phyloP scores from a whole-genome alignment of 2,329 filamentous ascomycete genomes.

The Botrytis medusae region DNA sequence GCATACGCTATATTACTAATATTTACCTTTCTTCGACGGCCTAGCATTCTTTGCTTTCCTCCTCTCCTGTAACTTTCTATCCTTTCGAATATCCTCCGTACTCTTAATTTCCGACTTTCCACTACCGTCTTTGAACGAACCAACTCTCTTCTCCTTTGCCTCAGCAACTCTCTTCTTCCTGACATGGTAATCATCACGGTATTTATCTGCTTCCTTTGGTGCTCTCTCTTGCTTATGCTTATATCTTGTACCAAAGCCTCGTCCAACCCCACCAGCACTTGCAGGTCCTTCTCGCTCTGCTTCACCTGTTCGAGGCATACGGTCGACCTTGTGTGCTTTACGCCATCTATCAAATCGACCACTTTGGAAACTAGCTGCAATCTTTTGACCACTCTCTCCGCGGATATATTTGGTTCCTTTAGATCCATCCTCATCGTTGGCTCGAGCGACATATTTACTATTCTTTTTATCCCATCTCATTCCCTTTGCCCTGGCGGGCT shows the following conservation, averaged over 20 bases:
- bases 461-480: slow-evolving; percentile 97
- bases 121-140: slow-evolving; percentile 69
- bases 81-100: slow-evolving; percentile 81
- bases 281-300: slow-evolving; percentile 55
- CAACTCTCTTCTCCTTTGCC: slow-evolving; percentile 80
- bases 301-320: slow-evolving; percentile 81
- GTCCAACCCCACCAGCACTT: slow-evolving; percentile 38
- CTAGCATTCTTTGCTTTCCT: slow-evolving; percentile 85
- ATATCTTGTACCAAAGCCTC: slow-evolving; percentile 58
- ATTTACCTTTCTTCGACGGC: slow-evolving; percentile 59
- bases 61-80: slow-evolving; percentile 73
- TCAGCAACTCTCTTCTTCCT: slow-evolving; percentile 88
- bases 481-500: slow-evolving; percentile 66
- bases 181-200: slow-evolving; percentile 83
- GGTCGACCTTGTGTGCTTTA: slow-evolving; percentile 76
- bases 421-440: slow-evolving; percentile 93
- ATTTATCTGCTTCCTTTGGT: slow-evolving; percentile 92
- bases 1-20: slow-evolving; percentile 12
- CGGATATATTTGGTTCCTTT: slow-evolving; percentile 70
- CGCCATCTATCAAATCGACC: slow-evolving; percentile 94
- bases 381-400: slow-evolving; percentile 93
- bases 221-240: slow-evolving; percentile 85
- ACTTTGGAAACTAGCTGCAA: slow-evolving; percentile 88
- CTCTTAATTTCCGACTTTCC: slow-evolving; percentile 79
- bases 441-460: slow-evolving; percentile 88